Percentiles rank a stretch among this genome's conserved stretches.
These are phyloP conservation scores for Penicillium corylophilum DNA, from an alignment of 2,329 filamentous ascomycete genomes.

Conservation along the genomic window DNA sequence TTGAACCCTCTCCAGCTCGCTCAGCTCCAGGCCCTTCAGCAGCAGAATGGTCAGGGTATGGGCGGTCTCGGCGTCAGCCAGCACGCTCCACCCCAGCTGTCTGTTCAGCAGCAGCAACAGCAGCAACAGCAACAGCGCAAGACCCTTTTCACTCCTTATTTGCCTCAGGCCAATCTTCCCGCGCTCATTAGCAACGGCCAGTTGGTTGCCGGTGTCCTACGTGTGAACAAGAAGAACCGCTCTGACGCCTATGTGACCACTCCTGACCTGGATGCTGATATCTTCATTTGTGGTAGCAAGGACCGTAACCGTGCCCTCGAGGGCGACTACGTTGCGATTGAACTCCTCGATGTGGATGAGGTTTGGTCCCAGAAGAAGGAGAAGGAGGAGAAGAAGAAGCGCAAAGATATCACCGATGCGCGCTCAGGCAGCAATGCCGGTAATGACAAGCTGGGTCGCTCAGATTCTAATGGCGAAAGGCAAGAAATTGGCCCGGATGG, in stretches of 20 bases:
- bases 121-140: slow-evolving; percentile 91
- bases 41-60: slow-evolving; percentile 75
- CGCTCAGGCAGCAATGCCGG: slow-evolving; percentile 73
- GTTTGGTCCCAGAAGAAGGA: slow-evolving; percentile 99
- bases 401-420: slow-evolving; percentile 96
- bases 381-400: slow-evolving; percentile 99
- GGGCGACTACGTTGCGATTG: slow-evolving; percentile 91
- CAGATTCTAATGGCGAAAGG: slow-evolving; percentile 64
- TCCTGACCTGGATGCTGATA: slow-evolving; percentile 91
- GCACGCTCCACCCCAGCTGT: slow-evolving; percentile 65
- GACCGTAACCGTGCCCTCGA: slow-evolving; percentile 96
- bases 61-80: slow-evolving; percentile 68
- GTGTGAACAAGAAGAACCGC: slow-evolving; percentile 99
- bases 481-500: slow-evolving; percentile 67
- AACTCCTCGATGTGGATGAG: slow-evolving; percentile 95
- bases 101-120: slow-evolving; percentile 59
- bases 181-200: slow-evolving; percentile 88
- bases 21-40: slow-evolving; percentile 90
- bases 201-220: slow-evolving; percentile 91
- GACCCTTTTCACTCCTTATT: slow-evolving; percentile 96
- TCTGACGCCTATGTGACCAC: slow-evolving; percentile 98
- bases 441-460: slow-evolving; percentile 59
- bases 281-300: slow-evolving; percentile 99
- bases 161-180: slow-evolving; percentile 90
- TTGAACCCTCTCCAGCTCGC: slow-evolving; percentile 83